Base-by-base conservation (phyloP, 1,139 yeast genomes). In the Pneumocystis murina region DNA sequence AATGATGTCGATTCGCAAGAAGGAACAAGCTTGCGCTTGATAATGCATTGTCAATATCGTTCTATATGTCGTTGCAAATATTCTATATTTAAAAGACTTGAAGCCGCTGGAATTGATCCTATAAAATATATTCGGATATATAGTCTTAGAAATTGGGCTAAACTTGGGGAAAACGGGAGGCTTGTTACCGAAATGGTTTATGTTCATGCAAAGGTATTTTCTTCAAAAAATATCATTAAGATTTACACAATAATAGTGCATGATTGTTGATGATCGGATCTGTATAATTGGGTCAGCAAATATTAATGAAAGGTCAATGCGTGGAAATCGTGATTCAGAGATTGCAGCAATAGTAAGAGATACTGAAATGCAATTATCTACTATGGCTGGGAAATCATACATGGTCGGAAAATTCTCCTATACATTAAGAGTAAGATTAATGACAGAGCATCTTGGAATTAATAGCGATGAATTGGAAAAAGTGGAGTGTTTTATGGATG, bases 201-300 rank as follows among this genome's bases (percentile, higher is more conserved):
- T 66, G 86, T 94, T 62, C 98, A 94, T 74, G 96, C 96, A 3
- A 94, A 94, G 73, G 68, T 68, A 20, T 12, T 58, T 12, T 40
- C 20, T 16, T n/a, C 8, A n/a, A 8, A 36, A 17, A 17, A 43
- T 6, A 14, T 20, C 48, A 14, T 0, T 60, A 35, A 39, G 17
- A 7, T 20, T 16, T 28, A 62, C 66, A 65, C 64, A 7, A 8
- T 24, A 48, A 10, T 24, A 48, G 55, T 48, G 55, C 24, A 82
- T 92, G 84, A 80, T 92, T 71, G 96, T 86, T n/a, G 98, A 92
- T 75, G 98, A 92, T 72, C 79, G 96, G 63, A 82, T 85, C 59
- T 97, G 96, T 2, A 86, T 92, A 62, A 91, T 92, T 70, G 98
- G 98, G 2, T 87, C 96, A 72, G 98, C 98, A 0, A 92, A 92